These are phyloP conservation scores for Acer negundo DNA, from an alignment of 345 rosid species.

Conservation along the genomic window DNA sequence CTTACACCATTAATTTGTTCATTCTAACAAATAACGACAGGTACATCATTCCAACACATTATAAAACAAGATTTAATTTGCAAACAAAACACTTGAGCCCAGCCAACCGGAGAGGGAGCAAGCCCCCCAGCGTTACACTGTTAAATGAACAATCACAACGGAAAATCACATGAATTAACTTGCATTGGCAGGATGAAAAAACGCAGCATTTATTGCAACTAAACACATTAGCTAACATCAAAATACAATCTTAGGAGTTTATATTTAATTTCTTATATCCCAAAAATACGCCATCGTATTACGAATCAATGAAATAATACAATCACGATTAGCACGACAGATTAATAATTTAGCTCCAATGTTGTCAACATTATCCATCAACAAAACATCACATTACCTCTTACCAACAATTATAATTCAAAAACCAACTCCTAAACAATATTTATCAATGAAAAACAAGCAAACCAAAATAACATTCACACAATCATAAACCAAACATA, in stretches of 20 bases:
- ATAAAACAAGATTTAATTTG: background rate
- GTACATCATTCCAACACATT: background rate
- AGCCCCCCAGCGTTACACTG: slow-evolving; percentile 9
- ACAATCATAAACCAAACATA: slow-evolving; percentile 16
- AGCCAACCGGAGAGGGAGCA: background rate
- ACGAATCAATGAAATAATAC: background rate
- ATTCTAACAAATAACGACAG: slow-evolving; percentile 7
- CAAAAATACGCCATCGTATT: background rate
- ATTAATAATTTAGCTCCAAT: background rate
- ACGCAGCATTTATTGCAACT: background rate
- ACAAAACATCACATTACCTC: slow-evolving; percentile 5
- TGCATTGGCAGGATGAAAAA: slow-evolving; percentile 4
- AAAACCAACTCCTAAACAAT: background rate
- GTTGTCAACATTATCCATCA: slow-evolving; percentile 2
- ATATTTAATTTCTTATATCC: background rate
- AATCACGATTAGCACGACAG: background rate
- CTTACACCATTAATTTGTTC: background rate
- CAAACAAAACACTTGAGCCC: background rate
- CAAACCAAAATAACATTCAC: slow-evolving; percentile 2
- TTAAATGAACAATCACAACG: slow-evolving; percentile 17
- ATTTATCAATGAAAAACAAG: background rate
- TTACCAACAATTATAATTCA: background rate
- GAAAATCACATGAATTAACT: slow-evolving; percentile 16
- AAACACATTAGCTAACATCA: slow-evolving; percentile 1
- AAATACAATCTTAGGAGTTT: background rate